Evolutionary conservation across 345 rosid species (phyloP).

Genomic region (Acer saccharum): DNA sequence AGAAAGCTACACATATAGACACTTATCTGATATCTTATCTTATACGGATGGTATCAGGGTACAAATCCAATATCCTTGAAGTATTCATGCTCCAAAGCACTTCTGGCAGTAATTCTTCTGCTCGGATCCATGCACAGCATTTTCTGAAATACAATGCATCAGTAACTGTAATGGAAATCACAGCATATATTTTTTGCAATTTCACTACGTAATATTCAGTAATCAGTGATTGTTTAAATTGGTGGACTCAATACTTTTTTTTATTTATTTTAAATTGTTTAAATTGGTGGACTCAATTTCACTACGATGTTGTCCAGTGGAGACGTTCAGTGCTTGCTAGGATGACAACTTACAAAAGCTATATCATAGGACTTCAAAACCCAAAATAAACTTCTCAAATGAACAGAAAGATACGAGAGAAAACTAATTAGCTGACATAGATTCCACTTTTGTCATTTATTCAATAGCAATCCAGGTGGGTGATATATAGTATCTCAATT

Average conservation of each 20-base stretch:
- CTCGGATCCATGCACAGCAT: constrained; percentile 92
- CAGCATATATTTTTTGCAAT: not conserved
- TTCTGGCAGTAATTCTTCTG: constrained; percentile 87
- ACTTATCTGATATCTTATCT: constrained; percentile 3
- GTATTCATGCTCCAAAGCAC: constrained; percentile 90
- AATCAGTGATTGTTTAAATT: not conserved
- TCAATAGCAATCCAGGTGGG: not conserved
- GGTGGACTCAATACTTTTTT: not conserved
- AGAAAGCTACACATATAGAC: constrained; percentile 26
- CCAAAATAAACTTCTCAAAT: not conserved
- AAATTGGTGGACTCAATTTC: not conserved
- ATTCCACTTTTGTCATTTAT: not conserved
- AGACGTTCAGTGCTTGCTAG: not conserved
- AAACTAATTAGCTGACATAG: not conserved
- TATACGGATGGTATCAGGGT: constrained; percentile 31
- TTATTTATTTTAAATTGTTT: too few species aligned
- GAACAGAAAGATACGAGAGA: not conserved
- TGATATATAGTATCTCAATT: constrained; percentile 6
- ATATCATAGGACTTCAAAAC: not conserved
- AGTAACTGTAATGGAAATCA: constrained; percentile 23
- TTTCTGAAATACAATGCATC: constrained; percentile 54
- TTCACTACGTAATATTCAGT: not conserved
- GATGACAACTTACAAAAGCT: not conserved
- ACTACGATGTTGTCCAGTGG: not conserved
- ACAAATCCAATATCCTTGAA: constrained; percentile 77